These are phyloP conservation scores for Polychaeton citri DNA, from an alignment of 2,329 filamentous ascomycete species.

Conservation along the genomic window DNA sequence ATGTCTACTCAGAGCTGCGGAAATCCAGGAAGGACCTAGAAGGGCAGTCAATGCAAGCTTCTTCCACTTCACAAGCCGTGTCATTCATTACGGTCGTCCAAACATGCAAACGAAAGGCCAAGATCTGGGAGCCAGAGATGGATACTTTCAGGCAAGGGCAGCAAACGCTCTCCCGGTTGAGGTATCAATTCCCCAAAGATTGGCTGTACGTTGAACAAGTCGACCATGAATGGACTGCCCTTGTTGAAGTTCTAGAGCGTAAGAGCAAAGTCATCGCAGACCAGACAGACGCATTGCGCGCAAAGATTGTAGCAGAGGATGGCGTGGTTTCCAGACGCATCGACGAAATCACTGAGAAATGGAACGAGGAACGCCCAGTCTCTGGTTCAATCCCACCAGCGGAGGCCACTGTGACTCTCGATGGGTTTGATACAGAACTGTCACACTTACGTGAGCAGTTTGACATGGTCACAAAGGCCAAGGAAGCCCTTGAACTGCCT, in stretches of 20 bases:
- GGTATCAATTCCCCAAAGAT: constrained; percentile 84
- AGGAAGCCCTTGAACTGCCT: constrained; percentile 87
- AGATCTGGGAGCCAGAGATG: constrained; percentile 88
- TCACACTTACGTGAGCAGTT: constrained; percentile 75
- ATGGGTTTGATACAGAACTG: constrained; percentile 71
- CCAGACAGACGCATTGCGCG: constrained; percentile 84
- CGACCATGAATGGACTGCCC: constrained; percentile 84
- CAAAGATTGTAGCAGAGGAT: constrained; percentile 91
- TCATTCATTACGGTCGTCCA: constrained; percentile 98
- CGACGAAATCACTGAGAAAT: constrained; percentile 66
- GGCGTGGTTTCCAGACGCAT: constrained; percentile 84
- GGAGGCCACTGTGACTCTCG: constrained; percentile 69
- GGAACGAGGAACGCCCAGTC: constrained; percentile 94
- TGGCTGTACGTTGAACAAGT: constrained; percentile 96
- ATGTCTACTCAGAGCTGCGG: constrained; percentile 83
- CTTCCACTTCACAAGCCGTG: constrained; percentile 91
- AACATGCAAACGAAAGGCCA: constrained; percentile 86
- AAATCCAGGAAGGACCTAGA: constrained; percentile 84
- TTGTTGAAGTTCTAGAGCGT: constrained; percentile 81
- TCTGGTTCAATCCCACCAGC: constrained; percentile 87
- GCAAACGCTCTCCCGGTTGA: constrained; percentile 76
- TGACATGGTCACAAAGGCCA: constrained; percentile 89
- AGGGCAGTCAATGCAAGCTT: constrained; percentile 79
- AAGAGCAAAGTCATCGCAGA: constrained; percentile 95
- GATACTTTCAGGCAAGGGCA: constrained; percentile 93